These are phyloP conservation scores for Saussurea involucrata DNA, from an alignment of 129 eudicot species.

Conservation along the genomic window DNA sequence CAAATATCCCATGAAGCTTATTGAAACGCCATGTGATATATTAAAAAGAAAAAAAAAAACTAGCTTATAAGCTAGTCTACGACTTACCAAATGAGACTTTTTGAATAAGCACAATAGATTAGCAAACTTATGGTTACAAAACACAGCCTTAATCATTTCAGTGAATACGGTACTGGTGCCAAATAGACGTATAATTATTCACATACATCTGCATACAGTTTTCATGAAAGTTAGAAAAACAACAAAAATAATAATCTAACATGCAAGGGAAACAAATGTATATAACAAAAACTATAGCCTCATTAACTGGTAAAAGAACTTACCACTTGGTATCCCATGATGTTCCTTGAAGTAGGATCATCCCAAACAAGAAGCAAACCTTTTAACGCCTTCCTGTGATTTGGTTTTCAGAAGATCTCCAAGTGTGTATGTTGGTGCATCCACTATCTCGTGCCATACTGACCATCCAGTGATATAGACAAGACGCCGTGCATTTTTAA, in stretches of 20 bases:
- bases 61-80: background rate
- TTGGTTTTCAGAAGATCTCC: conserved; percentile 90
- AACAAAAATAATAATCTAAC: background rate
- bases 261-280: background rate
- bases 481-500: conserved; percentile 65
- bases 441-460: conserved; percentile 67
- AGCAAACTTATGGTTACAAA: background rate
- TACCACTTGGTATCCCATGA: conserved; percentile 87
- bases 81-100: background rate
- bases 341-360: conserved; percentile 97
- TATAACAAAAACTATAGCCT: background rate
- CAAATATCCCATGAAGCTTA: too few species aligned
- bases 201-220: background rate
- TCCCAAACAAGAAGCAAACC: conserved; percentile 97
- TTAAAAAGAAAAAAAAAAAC: too few species aligned
- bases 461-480: conserved; percentile 96
- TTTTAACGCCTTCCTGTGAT: conserved; percentile 88
- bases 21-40: too few species aligned
- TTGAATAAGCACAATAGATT: background rate
- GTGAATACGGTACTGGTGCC: background rate
- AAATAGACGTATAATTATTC: background rate
- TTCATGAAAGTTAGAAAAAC: background rate
- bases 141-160: background rate
- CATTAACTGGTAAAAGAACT: conserved; percentile 2
- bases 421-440: conserved; percentile 44